Percentiles rank a stretch among this genome's conserved stretches.
phyloP scores from a whole-genome alignment of 2,329 filamentous ascomycete species.

The Aaosphaeria pasadenensis region DNA sequence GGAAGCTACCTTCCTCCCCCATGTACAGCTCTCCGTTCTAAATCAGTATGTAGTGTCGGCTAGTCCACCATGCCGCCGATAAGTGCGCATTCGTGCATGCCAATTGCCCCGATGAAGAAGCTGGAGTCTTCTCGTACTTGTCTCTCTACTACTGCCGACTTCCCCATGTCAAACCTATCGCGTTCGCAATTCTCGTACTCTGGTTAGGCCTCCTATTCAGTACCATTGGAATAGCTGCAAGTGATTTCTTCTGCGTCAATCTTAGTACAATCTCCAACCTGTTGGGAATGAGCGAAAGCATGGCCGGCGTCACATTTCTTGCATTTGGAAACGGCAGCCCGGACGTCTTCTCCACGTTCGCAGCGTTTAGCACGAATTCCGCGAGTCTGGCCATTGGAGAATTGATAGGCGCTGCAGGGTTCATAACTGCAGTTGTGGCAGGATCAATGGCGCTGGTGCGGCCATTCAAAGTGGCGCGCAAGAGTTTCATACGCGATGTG shows the following conservation, averaged over 20 bases:
- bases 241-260: conserved; percentile 98
- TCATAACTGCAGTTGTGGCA: conserved; percentile 94
- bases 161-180: conserved; percentile 64
- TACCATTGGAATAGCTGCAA: conserved; percentile 95
- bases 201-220: conserved; percentile 92
- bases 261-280: conserved; percentile 87
- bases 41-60: conserved; percentile 60
- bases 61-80: conserved; percentile 72
- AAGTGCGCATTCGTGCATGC: conserved; percentile 81
- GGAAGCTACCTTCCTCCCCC: background rate
- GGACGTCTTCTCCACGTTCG: conserved; percentile 97
- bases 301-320: conserved; percentile 93
- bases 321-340: conserved; percentile 98
- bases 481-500: conserved; percentile 88
- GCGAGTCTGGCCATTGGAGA: conserved; percentile 96
- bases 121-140: conserved; percentile 85
- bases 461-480: conserved; percentile 86
- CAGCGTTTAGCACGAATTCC: conserved; percentile 94
- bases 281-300: conserved; percentile 89
- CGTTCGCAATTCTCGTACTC: conserved; percentile 72
- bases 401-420: conserved; percentile 88
- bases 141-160: conserved; percentile 86
- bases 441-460: conserved; percentile 97
- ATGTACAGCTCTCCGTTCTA: background rate
- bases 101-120: conserved; percentile 86